Evolutionary conservation across 805 yeast species (phyloP).

Genomic region (Ogataea zsoltii): DNA sequence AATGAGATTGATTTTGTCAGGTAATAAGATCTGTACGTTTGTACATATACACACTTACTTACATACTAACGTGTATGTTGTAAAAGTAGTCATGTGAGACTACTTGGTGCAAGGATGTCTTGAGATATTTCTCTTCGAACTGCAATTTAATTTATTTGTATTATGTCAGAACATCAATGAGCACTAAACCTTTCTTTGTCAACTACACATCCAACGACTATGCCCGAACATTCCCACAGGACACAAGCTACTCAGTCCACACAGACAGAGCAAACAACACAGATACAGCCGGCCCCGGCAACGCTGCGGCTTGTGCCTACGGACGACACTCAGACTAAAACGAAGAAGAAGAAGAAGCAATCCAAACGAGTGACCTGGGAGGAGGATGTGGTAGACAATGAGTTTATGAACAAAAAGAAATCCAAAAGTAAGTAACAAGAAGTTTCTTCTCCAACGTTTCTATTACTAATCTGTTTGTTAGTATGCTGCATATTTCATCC

Average conservation of each 20-base stretch:
- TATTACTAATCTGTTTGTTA: slow-evolving; percentile 6
- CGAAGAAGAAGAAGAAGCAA: slow-evolving; percentile 15
- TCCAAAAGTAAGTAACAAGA: slow-evolving; percentile 55
- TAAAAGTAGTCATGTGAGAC: too few species aligned
- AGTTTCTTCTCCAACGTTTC: too few species aligned
- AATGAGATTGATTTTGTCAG: too few species aligned
- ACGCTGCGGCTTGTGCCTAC: slow-evolving; percentile 21
- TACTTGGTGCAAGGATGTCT: too few species aligned
- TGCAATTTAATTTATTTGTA: too few species aligned
- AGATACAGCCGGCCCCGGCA: slow-evolving; percentile 21
- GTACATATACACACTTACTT: too few species aligned
- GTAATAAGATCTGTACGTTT: too few species aligned
- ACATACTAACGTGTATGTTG: too few species aligned
- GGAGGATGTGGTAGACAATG: slow-evolving; percentile 87
- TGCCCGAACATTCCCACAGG: slow-evolving; percentile 4
- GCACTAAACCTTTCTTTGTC: too few species aligned
- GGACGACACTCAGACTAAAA: slow-evolving; percentile 10
- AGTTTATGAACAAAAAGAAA: slow-evolving; percentile 82
- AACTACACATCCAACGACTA: background rate
- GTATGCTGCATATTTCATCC: slow-evolving; percentile 89
- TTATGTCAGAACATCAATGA: too few species aligned
- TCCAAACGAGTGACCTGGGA: slow-evolving; percentile 75
- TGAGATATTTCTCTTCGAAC: too few species aligned
- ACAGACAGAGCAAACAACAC: slow-evolving; percentile 1
- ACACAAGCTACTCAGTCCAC: background rate